Base-by-base conservation (phyloP, 2,329 filamentous ascomycete genomes). In the Sclerotinia nivalis region DNA sequence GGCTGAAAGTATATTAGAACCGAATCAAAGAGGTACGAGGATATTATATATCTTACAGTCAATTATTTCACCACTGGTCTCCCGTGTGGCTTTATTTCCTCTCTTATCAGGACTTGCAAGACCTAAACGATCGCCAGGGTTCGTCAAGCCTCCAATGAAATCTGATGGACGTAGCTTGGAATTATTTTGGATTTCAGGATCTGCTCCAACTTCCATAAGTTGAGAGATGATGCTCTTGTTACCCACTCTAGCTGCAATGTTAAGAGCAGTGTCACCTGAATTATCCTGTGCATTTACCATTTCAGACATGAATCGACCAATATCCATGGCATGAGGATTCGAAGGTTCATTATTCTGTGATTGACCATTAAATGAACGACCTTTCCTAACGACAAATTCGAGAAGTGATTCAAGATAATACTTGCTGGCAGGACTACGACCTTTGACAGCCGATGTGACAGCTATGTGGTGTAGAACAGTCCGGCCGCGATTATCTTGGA, bases 151-250 rank as follows among this genome's bases (percentile, higher is more conserved):
- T 13, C 60, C 67, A 45, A 69, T 69, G 82, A 99, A 99, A 79
- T 98, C 96, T n/a, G 93, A 85, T 0, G 96, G 94, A 52, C 93
- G 87, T 18, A 98, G 85, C 28, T 95, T 94, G 58, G 94, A 94
- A 62, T 93, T 89, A 77, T 99, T 99, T 8, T 93, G 87, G 76
- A 98, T 94, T 67, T 91, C 89, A n/a, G 93, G 91, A 79, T 98
- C 93, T 1, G 96, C 96, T 69, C 95, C 93, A 56, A 99, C 94
- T 80, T 99, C 96, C 15, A 98, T 85, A 45, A 99, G 84, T 78
- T 99, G 96, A n/a, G 93, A 95, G 70, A 98, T 97, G 75, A 99
- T 97, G 76, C 93, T 96, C 69, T 91, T 87, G 78, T 97, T 98
- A 31, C 93, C 93, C 74, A 97, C 97, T 72, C 96, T 87, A 1